Evolutionary conservation across 202 grass and related monocot species (phyloP).

Genomic region (Miscanthus sacchariflorus): DNA sequence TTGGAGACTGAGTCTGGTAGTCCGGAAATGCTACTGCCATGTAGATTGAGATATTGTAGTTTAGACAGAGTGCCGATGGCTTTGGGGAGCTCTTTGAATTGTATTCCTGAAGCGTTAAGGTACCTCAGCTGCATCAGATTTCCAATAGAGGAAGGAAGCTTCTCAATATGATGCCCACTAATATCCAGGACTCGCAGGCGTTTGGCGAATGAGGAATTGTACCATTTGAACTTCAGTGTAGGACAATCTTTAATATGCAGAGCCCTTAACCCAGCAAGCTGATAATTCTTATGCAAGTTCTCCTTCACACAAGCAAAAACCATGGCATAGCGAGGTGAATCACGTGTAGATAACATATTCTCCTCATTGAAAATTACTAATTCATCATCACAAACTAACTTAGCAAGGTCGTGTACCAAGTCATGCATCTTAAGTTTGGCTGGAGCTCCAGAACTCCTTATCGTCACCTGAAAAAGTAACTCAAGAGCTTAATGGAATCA

Average conservation of each 20-base stretch:
- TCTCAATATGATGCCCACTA: not conserved
- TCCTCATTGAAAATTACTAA: not conserved
- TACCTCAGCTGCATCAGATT: conserved; percentile 25
- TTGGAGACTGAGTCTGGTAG: conserved; percentile 18
- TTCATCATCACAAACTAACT: conserved; percentile 3
- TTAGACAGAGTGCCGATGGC: not conserved
- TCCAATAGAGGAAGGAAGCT: not conserved
- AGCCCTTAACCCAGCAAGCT: not conserved
- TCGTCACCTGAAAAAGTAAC: not conserved
- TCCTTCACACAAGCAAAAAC: not conserved
- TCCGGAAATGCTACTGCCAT: not conserved
- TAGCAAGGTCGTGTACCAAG: conserved; percentile 33
- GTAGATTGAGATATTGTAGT: conserved; percentile 25
- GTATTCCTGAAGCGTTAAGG: conserved; percentile 33
- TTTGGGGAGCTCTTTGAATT: conserved; percentile 3
- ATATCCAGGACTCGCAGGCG: conserved; percentile 10
- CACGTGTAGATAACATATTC: not conserved
- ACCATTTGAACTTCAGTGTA: not conserved
- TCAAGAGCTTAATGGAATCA: not conserved
- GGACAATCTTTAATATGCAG: conserved; percentile 8
- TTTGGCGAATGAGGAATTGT: not conserved
- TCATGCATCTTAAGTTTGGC: conserved; percentile 41
- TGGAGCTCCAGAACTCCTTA: not conserved
- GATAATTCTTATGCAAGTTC: not conserved
- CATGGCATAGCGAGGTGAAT: not conserved